phyloP scores from a whole-genome alignment of 2,329 filamentous ascomycete genomes.

The Fusarium hostae region DNA sequence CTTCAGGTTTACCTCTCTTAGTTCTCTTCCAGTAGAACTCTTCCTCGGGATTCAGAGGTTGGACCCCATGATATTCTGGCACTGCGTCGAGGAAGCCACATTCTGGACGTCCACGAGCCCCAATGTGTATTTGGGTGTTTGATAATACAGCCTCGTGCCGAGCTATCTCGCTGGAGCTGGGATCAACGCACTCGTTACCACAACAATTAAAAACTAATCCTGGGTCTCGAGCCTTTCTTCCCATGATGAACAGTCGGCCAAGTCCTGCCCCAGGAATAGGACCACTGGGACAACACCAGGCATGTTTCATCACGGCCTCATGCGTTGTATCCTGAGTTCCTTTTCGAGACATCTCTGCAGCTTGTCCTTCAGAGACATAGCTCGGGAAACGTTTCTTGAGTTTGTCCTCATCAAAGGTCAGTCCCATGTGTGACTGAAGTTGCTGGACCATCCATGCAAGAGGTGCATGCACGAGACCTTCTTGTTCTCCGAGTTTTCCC shows the following conservation, averaged over 20 bases:
- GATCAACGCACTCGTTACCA: no score
- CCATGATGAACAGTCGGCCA: not conserved
- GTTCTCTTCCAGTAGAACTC: not conserved
- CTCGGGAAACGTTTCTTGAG: not conserved
- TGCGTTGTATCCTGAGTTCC: rapidly evolving
- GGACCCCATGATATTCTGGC: not conserved
- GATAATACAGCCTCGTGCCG: no score
- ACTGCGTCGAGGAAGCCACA: not conserved
- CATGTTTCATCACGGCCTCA: not conserved
- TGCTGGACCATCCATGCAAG: not conserved
- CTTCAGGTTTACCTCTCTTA: not conserved
- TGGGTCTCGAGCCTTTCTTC: not conserved
- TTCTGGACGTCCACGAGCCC: not conserved
- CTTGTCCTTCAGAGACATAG: not conserved
- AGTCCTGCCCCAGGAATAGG: not conserved
- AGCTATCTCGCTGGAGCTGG: no score
- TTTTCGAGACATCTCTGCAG: rapidly evolving
- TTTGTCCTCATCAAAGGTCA: not conserved
- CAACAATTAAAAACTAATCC: not conserved
- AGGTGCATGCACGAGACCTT: not conserved
- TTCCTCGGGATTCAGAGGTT: not conserved
- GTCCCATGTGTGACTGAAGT: no score
- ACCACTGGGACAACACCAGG: not conserved
- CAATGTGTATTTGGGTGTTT: not conserved
- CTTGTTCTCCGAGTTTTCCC: not conserved